Base-by-base conservation (phyloP, 257 asterid species). In the Gynochthodes officinalis region DNA sequence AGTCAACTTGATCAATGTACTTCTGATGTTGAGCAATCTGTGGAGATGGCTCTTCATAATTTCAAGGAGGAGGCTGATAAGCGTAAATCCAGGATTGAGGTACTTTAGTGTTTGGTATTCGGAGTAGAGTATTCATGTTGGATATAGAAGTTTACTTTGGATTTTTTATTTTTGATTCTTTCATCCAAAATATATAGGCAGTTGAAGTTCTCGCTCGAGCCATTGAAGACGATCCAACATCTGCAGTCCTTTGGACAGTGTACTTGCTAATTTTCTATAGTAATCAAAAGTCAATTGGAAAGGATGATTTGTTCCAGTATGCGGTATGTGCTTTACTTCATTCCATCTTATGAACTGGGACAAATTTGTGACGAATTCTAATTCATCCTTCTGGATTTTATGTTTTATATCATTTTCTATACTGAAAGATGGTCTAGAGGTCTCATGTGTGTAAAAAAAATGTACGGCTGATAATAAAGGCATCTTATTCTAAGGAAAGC, bases 221-320 rank as follows among this genome's bases (percentile, higher is more conserved):
- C 79, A 73, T 84, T 69, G 86, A 84, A 68, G 79, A 73, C 12
- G 32, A 77, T 73, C 77, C 86, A 6, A 73, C 77, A 5, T 82
- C 86, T 49, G 55, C 70, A 49, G 72, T 75, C 76, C 83, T 84
- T 49, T 84, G 89, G 89, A 77, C 82, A 64, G 78, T 75, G 62
- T 82, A 82, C 76, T 77, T 84, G 75, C 85, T 67, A 64, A 69
- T 84, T 75, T 82, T 69, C 80, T 84, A 84, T 58, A 75, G 83
- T 82, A 79, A 76, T 75, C 83, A 82, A 69, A 82, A 80, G 44
- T 73, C 83, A 32, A 76, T 78, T 75, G 83, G 77, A 18, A 75
- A 73, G 80, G 83, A 82, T 39, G 86, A 84, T 75, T 60, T 82
- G 71, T 82, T 82, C 81, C 68, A 46, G 61, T 75, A 7, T 64